Base-by-base conservation (phyloP, 371 early-diverging fungal genomes). In the Lichtheimia ornata region DNA sequence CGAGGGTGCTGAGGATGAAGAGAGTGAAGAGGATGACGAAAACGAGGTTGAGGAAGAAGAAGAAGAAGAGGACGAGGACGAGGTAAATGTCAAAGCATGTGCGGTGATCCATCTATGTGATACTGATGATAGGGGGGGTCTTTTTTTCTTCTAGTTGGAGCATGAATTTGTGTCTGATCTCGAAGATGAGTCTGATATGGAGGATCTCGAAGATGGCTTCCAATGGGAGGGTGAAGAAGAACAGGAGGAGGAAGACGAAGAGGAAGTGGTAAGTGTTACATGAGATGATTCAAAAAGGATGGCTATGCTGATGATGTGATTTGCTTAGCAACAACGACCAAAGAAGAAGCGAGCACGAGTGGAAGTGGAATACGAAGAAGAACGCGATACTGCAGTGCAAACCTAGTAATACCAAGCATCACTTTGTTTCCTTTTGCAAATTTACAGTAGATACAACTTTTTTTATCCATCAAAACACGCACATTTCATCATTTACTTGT, bases 1-100 rank as follows among this genome's bases (percentile, higher is more conserved):
- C 20, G 81, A 91, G 55, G 89, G 77, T 61, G 86, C 85, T 42
- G 91, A 90, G 54, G 83, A 88, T 68, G 92, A 91, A 67, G 79
- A 88, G 47, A 83, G 86, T 22, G 91, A 90, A 45, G 91, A 90
- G 65, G 85, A 87, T 51, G 86, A 82, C 25, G 85, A 86, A 49
- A 76, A 83, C 20, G 81, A 79, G 13, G 65, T 77, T 44, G 83
- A 82, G 17, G 86, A 82, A 27, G 85, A 84, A 20, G 84, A 77
- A 43, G 82, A 80, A 41, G 79, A 81, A 27, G 77, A 72, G 63
- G 74, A 35, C 9, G 35, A 35, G 11, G 35, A 35, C 2, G 22
- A 47, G 47, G 22, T n/a, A 74, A 44, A 5, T n/a, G 5, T 17
- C 15, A 14, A 40, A 15, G 44, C n/a, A 43, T 24, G 53, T 42